Conservation (phyloP, 495 filamentous ascomycete genomes). For the Neurospora sp. region DNA sequence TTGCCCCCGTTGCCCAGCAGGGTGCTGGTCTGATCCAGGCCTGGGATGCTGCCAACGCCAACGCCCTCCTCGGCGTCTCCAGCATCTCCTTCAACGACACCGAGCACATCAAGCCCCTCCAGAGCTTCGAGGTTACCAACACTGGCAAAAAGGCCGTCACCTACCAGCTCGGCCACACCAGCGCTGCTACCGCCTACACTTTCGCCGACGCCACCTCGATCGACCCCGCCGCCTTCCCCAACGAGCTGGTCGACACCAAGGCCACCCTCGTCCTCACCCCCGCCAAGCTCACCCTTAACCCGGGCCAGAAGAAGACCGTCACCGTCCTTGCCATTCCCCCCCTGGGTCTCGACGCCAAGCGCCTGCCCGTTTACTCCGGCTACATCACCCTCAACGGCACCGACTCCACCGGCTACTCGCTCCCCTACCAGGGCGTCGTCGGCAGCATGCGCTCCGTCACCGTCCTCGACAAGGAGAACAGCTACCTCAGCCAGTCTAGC, state of each 20-base stretch:
- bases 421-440: constrained; percentile 42
- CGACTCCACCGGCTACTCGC: constrained; percentile 35
- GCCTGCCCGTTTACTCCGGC: constrained; percentile 43
- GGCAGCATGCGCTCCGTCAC: constrained; percentile 32
- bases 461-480: constrained; percentile 26
- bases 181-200: constrained; percentile 37
- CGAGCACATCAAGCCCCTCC: constrained; percentile 34
- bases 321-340: constrained; percentile 35
- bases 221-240: constrained; percentile 28
- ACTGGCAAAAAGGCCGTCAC: constrained; percentile 33
- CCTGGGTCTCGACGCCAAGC: constrained; percentile 24
- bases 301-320: constrained; percentile 29
- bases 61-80: constrained; percentile 40
- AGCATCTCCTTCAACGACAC: constrained; percentile 52
- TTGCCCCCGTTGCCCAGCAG: constrained; percentile 47
- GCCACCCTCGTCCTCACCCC: constrained; percentile 25
- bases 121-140: constrained; percentile 45
- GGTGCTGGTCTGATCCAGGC: constrained; percentile 48
- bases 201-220: constrained; percentile 19
- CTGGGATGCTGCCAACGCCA: constrained; percentile 44
- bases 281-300: constrained; percentile 22
- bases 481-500: constrained; percentile 22
- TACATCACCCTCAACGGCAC: constrained; percentile 41
- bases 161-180: constrained; percentile 35
- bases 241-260: constrained; percentile 26